These are phyloP conservation scores for Artemisia princeps DNA, from an alignment of 140 eudicot species.

Conservation along the genomic window DNA sequence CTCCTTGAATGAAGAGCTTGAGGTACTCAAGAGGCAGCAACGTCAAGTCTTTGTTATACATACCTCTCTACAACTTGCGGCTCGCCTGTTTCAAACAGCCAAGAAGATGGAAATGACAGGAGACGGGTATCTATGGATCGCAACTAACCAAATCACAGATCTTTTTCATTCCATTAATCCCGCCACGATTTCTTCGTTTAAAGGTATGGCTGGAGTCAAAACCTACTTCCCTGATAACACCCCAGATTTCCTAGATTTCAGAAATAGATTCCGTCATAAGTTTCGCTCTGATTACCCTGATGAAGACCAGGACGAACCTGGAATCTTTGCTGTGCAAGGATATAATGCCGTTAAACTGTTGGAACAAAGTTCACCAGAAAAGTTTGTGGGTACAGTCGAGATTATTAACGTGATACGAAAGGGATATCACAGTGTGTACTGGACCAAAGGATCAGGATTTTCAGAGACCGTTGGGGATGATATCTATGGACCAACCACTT, in stretches of 20 bases:
- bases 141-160: neutral
- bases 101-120: no score
- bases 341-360: slow-evolving; percentile 1
- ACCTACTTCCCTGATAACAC: slow-evolving; percentile 15
- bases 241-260: slow-evolving; percentile 13
- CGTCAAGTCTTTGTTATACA: no score
- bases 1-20: no score
- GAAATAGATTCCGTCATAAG: slow-evolving; percentile 14
- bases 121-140: neutral
- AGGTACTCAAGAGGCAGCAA: no score
- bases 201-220: neutral
- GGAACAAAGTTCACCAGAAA: neutral
- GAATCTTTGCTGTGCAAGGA: slow-evolving; percentile 23
- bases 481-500: slow-evolving; percentile 10
- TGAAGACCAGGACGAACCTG: neutral
- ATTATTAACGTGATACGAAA: slow-evolving; percentile 35
- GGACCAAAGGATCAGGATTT: slow-evolving; percentile 20
- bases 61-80: no score
- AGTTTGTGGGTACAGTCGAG: slow-evolving; percentile 12
- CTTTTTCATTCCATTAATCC: neutral
- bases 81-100: no score
- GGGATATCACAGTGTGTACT: slow-evolving; percentile 27
- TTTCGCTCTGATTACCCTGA: slow-evolving; percentile 16
- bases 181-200: neutral
- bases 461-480: slow-evolving; percentile 15